phyloP scores from a whole-genome alignment of 1,284 basidiomycete species.

The Exobasidium cylindrosporum region DNA sequence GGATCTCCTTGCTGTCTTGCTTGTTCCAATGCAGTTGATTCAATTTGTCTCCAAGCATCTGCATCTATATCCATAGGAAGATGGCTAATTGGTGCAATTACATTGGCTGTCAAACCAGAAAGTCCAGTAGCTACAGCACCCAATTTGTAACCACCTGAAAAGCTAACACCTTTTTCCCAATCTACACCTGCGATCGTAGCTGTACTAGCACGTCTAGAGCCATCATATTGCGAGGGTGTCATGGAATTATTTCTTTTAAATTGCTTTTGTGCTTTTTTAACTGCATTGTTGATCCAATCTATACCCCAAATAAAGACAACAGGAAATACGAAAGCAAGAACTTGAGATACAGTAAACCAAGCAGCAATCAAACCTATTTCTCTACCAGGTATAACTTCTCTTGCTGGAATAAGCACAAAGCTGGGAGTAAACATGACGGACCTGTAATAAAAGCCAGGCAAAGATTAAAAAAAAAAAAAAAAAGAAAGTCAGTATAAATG shows the following conservation, averaged over 20 bases:
- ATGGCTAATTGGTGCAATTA: slow-evolving; percentile 23
- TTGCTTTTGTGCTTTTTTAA: slow-evolving; percentile 1
- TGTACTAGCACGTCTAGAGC: slow-evolving; percentile 4
- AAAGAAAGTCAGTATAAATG: background rate
- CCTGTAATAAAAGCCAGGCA: no score
- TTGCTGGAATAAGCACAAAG: slow-evolving; percentile 44
- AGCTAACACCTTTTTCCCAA: slow-evolving; percentile 16
- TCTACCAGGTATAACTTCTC: slow-evolving; percentile 34
- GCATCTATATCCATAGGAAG: slow-evolving; percentile 13
- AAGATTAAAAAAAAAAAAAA: no score
- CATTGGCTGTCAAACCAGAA: slow-evolving; percentile 29
- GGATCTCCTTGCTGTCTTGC: slow-evolving; percentile 45
- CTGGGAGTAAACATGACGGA: slow-evolving; percentile 41
- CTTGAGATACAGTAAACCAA: slow-evolving; percentile 38
- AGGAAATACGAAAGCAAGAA: slow-evolving; percentile 34
- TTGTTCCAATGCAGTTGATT: slow-evolving; percentile 34
- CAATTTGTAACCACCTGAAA: slow-evolving; percentile 17
- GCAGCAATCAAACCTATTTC: slow-evolving; percentile 43
- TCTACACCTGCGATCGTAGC: slow-evolving; percentile 20
- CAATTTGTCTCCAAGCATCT: slow-evolving; percentile 27
- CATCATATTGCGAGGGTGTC: background rate
- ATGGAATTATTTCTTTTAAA: background rate
- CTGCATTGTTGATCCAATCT: slow-evolving; percentile 13
- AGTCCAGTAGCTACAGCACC: slow-evolving; percentile 31
- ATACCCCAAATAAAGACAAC: slow-evolving; percentile 21